Base-by-base conservation (phyloP, 768 basidiomycete species). In the Tricholoma sp. region DNA sequence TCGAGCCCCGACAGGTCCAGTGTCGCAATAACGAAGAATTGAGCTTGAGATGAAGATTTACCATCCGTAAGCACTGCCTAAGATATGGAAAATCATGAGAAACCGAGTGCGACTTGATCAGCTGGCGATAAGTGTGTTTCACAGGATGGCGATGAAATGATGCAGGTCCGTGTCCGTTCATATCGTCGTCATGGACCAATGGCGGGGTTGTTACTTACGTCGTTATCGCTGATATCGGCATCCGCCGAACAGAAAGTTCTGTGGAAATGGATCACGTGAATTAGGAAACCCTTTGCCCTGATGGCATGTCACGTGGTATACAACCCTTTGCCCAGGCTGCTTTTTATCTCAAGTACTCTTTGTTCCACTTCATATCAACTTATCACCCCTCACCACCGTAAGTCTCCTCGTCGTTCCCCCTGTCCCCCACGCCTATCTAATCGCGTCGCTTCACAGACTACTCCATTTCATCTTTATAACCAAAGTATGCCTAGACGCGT, bases 251-350 rank as follows among this genome's bases (percentile, higher is more conserved):
- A 60, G 62, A 58, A 64, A 41, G 52, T 64, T 67, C 67, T 55
- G 62, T 35, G 58, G 62, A 59, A 50, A 18, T 11, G 10, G 5
- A 55, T 59, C 71, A 69, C 69, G 71, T 68, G 69, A 50, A 56
- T 35, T n/a, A 35, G 19, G 52, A 65, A 50, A 77, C 77, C 77
- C 77, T 79, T 70, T 77, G 77, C 77, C 77, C 77, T 70, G 67
- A 57, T 65, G 58, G 55, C 54, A 55, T 50, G 60, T 72, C 75
- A 77, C 75, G 73, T 78, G 76, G 29, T 29, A 21, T 61, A 58
- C 68, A 84, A 85, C 84, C 84, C 84, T 86, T 76, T 85, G 84
- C 84, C 84, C 84, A 81, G 75, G 69, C 72, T 73, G 75, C 78
- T 74, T 79, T 81, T 79, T 84, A 84, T 86, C 84, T 81, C 78